Evolutionary conservation across 2,329 filamentous ascomycete species (phyloP).

Genomic region (Trichoderma atroviride): DNA sequence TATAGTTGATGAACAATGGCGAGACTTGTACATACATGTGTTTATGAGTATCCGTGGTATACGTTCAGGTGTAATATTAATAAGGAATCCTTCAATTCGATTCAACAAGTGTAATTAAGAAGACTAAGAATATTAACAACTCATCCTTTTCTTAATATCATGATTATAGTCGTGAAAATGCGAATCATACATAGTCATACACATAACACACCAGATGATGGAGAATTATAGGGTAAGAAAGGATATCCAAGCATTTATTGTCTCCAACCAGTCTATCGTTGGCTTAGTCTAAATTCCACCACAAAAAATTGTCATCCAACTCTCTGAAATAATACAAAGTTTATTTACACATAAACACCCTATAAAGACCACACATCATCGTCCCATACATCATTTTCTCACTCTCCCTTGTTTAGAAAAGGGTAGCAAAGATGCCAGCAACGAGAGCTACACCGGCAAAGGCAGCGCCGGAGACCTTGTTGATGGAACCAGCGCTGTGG

Average conservation of each 20-base stretch:
- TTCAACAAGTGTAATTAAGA: no score
- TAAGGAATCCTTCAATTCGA: no score
- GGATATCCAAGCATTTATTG: slow-evolving; percentile 18
- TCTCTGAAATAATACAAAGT: neutral
- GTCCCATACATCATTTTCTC: neutral
- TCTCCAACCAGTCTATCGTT: slow-evolving; percentile 23
- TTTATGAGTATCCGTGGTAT: no score
- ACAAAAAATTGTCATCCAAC: neutral
- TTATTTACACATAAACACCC: slow-evolving; percentile 19
- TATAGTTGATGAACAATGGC: no score
- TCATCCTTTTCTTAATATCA: neutral
- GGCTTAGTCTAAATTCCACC: slow-evolving; percentile 10
- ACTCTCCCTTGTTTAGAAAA: slow-evolving; percentile 26
- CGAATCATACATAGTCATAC: neutral
- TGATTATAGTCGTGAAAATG: neutral
- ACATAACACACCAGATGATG: neutral
- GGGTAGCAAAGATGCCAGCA: slow-evolving; percentile 22
- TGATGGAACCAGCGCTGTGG: slow-evolving; percentile 9
- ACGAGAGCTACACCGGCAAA: slow-evolving; percentile 28
- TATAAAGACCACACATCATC: neutral
- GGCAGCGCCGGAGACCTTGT: slow-evolving; percentile 28
- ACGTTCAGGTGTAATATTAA: no score
- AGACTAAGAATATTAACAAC: neutral
- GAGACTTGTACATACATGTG: no score
- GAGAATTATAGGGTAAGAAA: neutral